phyloP scores from a whole-genome alignment of 2,329 filamentous ascomycete species.

The Phyllosticta citrichinensis region DNA sequence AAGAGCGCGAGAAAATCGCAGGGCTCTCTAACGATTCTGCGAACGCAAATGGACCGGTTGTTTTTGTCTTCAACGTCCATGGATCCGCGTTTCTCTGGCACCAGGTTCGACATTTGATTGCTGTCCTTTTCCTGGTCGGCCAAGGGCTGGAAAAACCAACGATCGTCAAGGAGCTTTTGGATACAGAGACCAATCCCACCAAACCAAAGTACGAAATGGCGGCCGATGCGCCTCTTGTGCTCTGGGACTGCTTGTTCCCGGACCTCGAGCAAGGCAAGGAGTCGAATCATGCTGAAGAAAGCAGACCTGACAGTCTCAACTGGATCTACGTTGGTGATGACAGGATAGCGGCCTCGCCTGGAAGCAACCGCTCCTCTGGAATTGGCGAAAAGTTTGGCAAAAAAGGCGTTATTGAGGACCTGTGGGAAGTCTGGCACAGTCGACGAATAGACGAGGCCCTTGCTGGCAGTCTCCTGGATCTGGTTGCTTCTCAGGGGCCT shows the following conservation, averaged over 20 bases:
- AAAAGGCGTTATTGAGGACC: slow-evolving; percentile 35
- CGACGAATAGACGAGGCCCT: slow-evolving; percentile 86
- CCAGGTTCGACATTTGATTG: slow-evolving; percentile 92
- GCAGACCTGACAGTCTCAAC: slow-evolving; percentile 47
- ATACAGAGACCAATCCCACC: slow-evolving; percentile 59
- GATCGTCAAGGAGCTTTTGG: slow-evolving; percentile 64
- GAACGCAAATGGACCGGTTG: slow-evolving; percentile 39
- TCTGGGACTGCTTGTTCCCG: slow-evolving; percentile 94
- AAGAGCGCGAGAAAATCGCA: not conserved
- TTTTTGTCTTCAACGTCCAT: slow-evolving; percentile 81
- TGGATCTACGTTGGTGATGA: slow-evolving; percentile 77
- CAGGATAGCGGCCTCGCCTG: slow-evolving; percentile 37
- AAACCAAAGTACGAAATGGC: slow-evolving; percentile 87
- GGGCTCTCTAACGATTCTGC: slow-evolving; percentile 12
- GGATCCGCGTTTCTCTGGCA: slow-evolving; percentile 96
- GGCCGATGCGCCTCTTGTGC: slow-evolving; percentile 75
- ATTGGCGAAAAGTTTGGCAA: slow-evolving; percentile 27
- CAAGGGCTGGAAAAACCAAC: slow-evolving; percentile 73
- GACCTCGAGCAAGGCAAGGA: slow-evolving; percentile 27
- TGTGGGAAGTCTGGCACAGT: slow-evolving; percentile 78
- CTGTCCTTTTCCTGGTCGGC: slow-evolving; percentile 81
- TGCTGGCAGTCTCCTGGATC: slow-evolving; percentile 60
- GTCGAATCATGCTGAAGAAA: slow-evolving; percentile 25
- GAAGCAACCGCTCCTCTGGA: slow-evolving; percentile 14
- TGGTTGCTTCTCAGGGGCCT: slow-evolving; percentile 37